phyloP scores from a whole-genome alignment of 495 filamentous ascomycete genomes.

The Oidiodendron maius region DNA sequence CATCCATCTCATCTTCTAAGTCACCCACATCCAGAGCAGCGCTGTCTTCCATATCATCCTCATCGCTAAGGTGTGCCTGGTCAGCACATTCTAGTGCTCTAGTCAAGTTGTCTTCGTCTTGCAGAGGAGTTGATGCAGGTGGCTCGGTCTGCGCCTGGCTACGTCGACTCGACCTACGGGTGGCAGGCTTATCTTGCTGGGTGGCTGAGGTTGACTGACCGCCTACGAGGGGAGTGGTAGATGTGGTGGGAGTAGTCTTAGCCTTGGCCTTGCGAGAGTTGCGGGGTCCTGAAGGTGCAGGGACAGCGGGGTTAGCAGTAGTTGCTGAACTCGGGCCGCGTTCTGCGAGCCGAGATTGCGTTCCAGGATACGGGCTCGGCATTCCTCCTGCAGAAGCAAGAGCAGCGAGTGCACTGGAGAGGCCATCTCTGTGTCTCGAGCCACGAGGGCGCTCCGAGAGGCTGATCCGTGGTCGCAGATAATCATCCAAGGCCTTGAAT shows the following conservation, averaged over 20 bases:
- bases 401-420: slow-evolving; percentile 62
- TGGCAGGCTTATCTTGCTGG: slow-evolving; percentile 40
- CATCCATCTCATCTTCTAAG: slow-evolving; percentile 82
- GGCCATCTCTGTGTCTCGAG: slow-evolving; percentile 59
- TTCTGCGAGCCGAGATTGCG: slow-evolving; percentile 37
- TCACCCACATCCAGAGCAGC: slow-evolving; percentile 79
- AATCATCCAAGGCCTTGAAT: slow-evolving; percentile 95
- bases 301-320: slow-evolving; percentile 19
- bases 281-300: slow-evolving; percentile 25
- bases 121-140: slow-evolving; percentile 40
- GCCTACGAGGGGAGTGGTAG: slow-evolving; percentile 12
- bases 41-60: slow-evolving; percentile 63
- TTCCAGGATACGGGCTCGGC: slow-evolving; percentile 24
- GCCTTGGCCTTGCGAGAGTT: slow-evolving; percentile 39
- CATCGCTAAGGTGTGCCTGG: slow-evolving; percentile 76
- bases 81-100: slow-evolving; percentile 88
- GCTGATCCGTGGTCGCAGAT: slow-evolving; percentile 83
- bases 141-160: slow-evolving; percentile 42
- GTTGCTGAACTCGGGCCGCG: slow-evolving; percentile 25
- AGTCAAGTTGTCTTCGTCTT: slow-evolving; percentile 51
- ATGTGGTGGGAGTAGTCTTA: slow-evolving; percentile 32
- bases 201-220: slow-evolving; percentile 14
- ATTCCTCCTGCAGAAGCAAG: slow-evolving; percentile 64
- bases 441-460: slow-evolving; percentile 73
- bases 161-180: slow-evolving; percentile 49